A percentile compares a stretch with the other conserved stretches of the same genome.
These are phyloP conservation scores for Saccharum hybrid DNA, from an alignment of 202 grass and related monocot genomes.

Conservation along the genomic window DNA sequence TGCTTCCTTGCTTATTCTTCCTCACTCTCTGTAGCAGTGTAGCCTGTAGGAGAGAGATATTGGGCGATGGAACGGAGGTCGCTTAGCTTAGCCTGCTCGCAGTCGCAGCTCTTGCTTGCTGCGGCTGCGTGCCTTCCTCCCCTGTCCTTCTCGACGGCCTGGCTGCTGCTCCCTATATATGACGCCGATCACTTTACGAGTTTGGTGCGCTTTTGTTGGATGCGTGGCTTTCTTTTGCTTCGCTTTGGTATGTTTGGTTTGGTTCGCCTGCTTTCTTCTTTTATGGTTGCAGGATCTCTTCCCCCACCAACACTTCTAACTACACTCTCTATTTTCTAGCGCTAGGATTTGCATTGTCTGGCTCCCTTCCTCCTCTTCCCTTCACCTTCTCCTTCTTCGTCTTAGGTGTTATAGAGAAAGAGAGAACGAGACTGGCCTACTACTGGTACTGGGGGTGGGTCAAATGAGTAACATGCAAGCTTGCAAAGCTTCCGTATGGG, in stretches of 20 bases:
- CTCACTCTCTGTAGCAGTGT: background rate
- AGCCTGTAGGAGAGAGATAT: too few relatives aligned
- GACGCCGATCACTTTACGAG: constrained; percentile 41
- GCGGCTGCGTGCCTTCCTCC: background rate
- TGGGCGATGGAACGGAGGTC: constrained; percentile 4
- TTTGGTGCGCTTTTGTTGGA: too few relatives aligned
- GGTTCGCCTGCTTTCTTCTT: too few relatives aligned
- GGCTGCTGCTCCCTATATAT: constrained; percentile 46
- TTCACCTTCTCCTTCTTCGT: background rate
- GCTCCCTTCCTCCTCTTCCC: background rate
- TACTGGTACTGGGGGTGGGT: constrained; percentile 23
- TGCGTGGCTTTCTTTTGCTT: constrained; percentile 49
- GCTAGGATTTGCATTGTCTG: background rate
- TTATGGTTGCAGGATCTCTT: constrained; percentile 44
- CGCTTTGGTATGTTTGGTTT: too few relatives aligned
- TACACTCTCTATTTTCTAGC: constrained; percentile 18
- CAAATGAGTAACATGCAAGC: constrained; percentile 58
- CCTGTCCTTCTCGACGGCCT: constrained; percentile 49
- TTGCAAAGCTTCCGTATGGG: constrained; percentile 35
- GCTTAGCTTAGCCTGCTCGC: constrained; percentile 33
- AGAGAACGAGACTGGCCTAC: background rate
- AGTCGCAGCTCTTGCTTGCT: constrained; percentile 31
- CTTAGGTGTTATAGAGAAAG: background rate
- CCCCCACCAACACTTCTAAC: constrained; percentile 45
- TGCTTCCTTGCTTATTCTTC: background rate